phyloP scores from a whole-genome alignment of 225 moss, liverwort and hornwort species.

The Physcomitrium patens region DNA sequence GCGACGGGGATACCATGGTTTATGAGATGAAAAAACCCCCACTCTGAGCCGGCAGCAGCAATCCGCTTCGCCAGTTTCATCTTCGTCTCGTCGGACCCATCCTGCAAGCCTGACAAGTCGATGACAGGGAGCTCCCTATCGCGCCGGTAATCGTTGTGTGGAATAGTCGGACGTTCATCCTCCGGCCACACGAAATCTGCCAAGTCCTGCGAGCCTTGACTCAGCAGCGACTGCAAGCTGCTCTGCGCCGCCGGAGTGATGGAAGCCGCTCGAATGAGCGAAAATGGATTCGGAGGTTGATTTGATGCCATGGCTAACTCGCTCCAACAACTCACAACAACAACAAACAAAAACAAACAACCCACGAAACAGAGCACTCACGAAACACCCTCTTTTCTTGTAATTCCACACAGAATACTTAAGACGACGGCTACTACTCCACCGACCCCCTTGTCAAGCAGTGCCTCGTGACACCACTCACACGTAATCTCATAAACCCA shows the following conservation, averaged over 20 bases:
- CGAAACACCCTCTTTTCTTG: neutral
- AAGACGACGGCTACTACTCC: neutral
- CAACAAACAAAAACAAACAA: too few species aligned
- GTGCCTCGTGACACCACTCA: neutral
- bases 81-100: constrained; percentile 18
- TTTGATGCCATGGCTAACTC: constrained; percentile 33
- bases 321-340: neutral
- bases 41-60: constrained; percentile 46
- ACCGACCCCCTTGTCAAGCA: neutral
- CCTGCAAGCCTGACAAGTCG: constrained; percentile 37
- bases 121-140: constrained; percentile 56
- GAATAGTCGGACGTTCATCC: constrained; percentile 49
- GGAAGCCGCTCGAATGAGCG: constrained; percentile 56
- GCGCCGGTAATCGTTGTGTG: constrained; percentile 56
- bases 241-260: constrained; percentile 48
- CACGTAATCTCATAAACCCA: neutral
- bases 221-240: constrained; percentile 40
- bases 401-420: neutral
- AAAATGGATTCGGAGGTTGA: constrained; percentile 38
- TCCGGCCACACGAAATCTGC: constrained; percentile 61
- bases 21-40: constrained; percentile 58
- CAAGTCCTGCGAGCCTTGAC: constrained; percentile 48
- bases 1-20: constrained; percentile 47
- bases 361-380: neutral
- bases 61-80: constrained; percentile 31